Conservation (phyloP, 331 rosid species). For the Stylosanthes scabra region DNA sequence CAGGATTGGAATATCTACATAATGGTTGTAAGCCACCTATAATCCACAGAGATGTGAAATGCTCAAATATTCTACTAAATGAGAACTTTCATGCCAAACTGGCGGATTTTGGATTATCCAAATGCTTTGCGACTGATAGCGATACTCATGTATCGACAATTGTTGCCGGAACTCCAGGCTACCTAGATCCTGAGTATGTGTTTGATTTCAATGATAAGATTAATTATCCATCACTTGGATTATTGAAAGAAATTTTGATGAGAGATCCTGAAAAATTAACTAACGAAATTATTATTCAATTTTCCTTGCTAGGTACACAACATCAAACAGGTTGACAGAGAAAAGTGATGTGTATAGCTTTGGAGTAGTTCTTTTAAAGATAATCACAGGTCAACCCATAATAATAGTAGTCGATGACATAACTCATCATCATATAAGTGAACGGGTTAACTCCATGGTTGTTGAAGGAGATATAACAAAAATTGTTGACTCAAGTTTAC, state of each 20-base stretch:
- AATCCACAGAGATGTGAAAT: conserved; percentile 68
- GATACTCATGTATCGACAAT: conserved; percentile 42
- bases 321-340: conserved; percentile 43
- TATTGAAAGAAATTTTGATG: background rate
- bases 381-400: conserved; percentile 48
- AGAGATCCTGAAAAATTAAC: background rate
- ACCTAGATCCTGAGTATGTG: conserved; percentile 62
- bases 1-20: conserved; percentile 75
- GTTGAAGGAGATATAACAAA: conserved; percentile 44
- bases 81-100: conserved; percentile 61
- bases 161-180: conserved; percentile 65
- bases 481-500: conserved; percentile 46
- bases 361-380: conserved; percentile 57
- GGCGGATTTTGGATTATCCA: conserved; percentile 67
- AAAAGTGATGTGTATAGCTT: conserved; percentile 65
- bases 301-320: conserved; percentile 42
- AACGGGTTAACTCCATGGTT: conserved; percentile 50
- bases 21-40: conserved; percentile 67
- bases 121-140: conserved; percentile 39
- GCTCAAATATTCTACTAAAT: conserved; percentile 64
- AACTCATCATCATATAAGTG: conserved; percentile 35
- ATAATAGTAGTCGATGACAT: conserved; percentile 24
- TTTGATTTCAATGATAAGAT: background rate
- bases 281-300: background rate
- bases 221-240: background rate